These are phyloP conservation scores for Blastocystis sp. DNA, from an alignment of 352 stramenopile genomes.

Conservation along the genomic window DNA sequence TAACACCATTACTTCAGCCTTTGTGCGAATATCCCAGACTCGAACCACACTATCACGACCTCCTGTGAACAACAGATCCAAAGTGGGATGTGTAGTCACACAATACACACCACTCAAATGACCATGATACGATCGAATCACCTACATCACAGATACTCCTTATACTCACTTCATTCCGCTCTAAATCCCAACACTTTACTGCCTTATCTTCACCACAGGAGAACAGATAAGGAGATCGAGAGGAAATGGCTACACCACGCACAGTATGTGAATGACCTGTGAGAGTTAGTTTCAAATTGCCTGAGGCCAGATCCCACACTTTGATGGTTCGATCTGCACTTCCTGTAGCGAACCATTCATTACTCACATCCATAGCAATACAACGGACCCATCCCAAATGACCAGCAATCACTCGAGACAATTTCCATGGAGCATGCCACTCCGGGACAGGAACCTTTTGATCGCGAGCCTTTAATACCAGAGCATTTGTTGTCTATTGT, in stretches of 20 bases:
- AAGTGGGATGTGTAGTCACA: conserved; percentile 89
- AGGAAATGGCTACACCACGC: conserved; percentile 85
- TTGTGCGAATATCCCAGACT: conserved; percentile 98
- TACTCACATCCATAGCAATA: conserved; percentile 91
- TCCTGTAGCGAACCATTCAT: conserved; percentile 95
- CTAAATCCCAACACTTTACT: conserved; percentile 94
- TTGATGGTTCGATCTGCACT: conserved; percentile 94
- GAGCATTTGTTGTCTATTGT: not conserved
- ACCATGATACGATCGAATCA: conserved; percentile 98
- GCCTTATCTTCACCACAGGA: conserved; percentile 96
- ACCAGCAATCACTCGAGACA: conserved; percentile 84
- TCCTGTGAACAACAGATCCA: conserved; percentile 94
- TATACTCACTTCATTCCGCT: conserved; percentile 87
- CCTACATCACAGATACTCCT: not conserved
- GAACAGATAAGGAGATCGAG: conserved; percentile 93
- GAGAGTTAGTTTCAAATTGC: conserved; percentile 93
- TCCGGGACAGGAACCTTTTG: conserved; percentile 82
- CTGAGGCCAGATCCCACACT: conserved; percentile 88
- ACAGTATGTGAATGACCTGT: conserved; percentile 96
- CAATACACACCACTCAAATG: conserved; percentile 95
- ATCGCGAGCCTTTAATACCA: conserved; percentile 12
- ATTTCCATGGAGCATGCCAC: conserved; percentile 96
- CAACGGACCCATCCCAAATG: conserved; percentile 87
- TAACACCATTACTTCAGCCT: conserved; percentile 86
- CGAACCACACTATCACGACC: conserved; percentile 77